Evolutionary conservation across 2,329 filamentous ascomycete genomes (phyloP).

Genomic region (Coleophoma crateriformis): DNA sequence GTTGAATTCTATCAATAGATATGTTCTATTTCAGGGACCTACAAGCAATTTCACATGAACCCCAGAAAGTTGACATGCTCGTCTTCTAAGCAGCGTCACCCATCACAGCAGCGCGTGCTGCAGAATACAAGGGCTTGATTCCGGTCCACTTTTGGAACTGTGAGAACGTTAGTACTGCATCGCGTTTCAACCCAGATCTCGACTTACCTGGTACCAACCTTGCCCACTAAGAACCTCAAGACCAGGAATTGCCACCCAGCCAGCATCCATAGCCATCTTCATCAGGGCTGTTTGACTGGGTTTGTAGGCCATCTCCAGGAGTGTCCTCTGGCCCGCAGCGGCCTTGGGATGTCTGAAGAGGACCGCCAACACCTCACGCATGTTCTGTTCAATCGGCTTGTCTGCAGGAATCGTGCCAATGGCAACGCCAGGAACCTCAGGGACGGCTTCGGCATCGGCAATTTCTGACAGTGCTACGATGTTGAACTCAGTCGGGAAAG

Average conservation of each 20-base stretch:
- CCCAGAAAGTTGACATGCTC: too few species aligned
- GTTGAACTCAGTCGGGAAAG: conserved; percentile 70
- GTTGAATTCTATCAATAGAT: too few species aligned
- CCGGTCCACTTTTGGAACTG: conserved; percentile 82
- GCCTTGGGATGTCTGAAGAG: conserved; percentile 37
- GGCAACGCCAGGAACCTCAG: conserved; percentile 60
- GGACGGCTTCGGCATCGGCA: conserved; percentile 42
- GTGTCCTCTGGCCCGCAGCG: conserved; percentile 40
- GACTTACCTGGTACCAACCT: conserved; percentile 75
- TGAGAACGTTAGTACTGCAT: conserved; percentile 2
- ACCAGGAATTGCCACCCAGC: conserved; percentile 81
- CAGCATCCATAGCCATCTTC: conserved; percentile 69
- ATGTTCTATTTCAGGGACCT: too few species aligned
- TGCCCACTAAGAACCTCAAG: conserved; percentile 87
- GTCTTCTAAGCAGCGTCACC: conserved; percentile 5
- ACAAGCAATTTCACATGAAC: too few species aligned
- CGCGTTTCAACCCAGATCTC: conserved; percentile 6
- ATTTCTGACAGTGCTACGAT: conserved; percentile 56
- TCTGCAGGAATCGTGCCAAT: conserved; percentile 91
- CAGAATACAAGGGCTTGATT: conserved; percentile 66
- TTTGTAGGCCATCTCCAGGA: conserved; percentile 97
- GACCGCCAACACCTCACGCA: conserved; percentile 58
- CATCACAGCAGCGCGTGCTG: conserved; percentile 59
- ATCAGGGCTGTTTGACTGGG: conserved; percentile 79
- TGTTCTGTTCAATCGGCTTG: conserved; percentile 66